Base-by-base conservation (phyloP, 2,329 filamentous ascomycete genomes). In the Orbilia javanica region DNA sequence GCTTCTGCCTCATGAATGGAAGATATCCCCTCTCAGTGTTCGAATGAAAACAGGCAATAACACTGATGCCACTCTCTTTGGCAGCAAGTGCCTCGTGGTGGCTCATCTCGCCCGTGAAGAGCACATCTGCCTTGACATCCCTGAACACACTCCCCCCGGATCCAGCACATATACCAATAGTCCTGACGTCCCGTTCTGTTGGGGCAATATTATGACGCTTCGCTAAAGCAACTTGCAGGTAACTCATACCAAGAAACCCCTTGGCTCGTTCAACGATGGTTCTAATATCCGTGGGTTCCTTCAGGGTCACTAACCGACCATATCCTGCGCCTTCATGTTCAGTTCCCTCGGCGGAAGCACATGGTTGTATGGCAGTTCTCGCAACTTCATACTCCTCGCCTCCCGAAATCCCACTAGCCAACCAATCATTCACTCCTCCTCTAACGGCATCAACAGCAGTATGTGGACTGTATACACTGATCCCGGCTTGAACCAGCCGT, bases 401-500 rank as follows among this genome's bases (percentile, higher is more conserved):
- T 34, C 89, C 90, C 1, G 91, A 90, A 20, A 97, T 89, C 60
- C 96, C 91, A 82, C 96, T 92, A 77, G 93, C 93, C 8, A 99
- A 90, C 95, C 95, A 99, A 84, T 97, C 93, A 83, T 94, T 96
- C 81, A 99, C 89, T 3, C 96, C 96, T 18, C 90, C 89, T 0
- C 90, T 89, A 0, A 93, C 93, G 44, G 93, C 93, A 84, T 99
- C 96, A 50, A 98, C 90, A 13, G 96, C 95, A 0, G 96, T 99
- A 85, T 99, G 96, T 0, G 96, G 96, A 80, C 92, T 94, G 86
- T 98, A 99, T 71, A 99, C 94, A 80, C 94, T 96, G 82, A 99
- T 93, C 39, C 95, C 94, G 83, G 92, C 90, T 79, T 93, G 92
- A 55, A 91, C 92, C 11, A 99, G 88, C 52, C 91, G 89, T 3